phyloP scores from a whole-genome alignment of 2,329 filamentous ascomycete species.

The Penicillium sp. region DNA sequence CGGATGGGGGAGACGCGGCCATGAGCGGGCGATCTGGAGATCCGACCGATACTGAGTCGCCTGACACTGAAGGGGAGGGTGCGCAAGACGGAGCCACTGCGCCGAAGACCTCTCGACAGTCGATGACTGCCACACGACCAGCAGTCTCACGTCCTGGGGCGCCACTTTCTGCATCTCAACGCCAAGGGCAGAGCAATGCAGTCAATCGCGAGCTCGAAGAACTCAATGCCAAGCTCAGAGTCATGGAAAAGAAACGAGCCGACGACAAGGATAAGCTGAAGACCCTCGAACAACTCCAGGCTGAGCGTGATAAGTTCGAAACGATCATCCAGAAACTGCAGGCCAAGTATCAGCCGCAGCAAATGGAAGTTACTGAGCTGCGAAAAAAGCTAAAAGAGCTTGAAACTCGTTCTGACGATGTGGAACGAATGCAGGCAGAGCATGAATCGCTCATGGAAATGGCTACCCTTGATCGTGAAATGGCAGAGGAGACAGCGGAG shows the following conservation, averaged over 20 bases:
- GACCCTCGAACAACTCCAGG: slow-evolving; percentile 69
- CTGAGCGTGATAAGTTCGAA: slow-evolving; percentile 58
- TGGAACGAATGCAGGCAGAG: slow-evolving; percentile 75
- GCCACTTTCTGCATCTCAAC: slow-evolving; percentile 33
- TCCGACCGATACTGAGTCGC: slow-evolving; percentile 27
- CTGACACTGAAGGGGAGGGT: slow-evolving; percentile 23
- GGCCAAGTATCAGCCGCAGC: slow-evolving; percentile 79
- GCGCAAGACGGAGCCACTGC: slow-evolving; percentile 19
- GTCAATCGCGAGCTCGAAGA: slow-evolving; percentile 74
- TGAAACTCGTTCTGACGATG: slow-evolving; percentile 63
- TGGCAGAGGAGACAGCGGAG: slow-evolving; percentile 92
- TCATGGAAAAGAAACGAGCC: slow-evolving; percentile 80
- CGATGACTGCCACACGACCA: slow-evolving; percentile 24
- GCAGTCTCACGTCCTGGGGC: slow-evolving; percentile 26
- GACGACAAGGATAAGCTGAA: slow-evolving; percentile 87
- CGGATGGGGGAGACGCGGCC: slow-evolving; percentile 27
- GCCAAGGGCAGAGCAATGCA: slow-evolving; percentile 48
- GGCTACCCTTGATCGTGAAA: slow-evolving; percentile 85
- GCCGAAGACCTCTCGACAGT: slow-evolving; percentile 23
- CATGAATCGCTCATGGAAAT: slow-evolving; percentile 83
- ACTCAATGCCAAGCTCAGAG: slow-evolving; percentile 78
- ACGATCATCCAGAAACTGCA: slow-evolving; percentile 87
- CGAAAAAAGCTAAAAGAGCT: slow-evolving; percentile 75
- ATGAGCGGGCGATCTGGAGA: slow-evolving; percentile 31
- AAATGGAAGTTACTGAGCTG: slow-evolving; percentile 73